Evolutionary conservation across 1,284 basidiomycete species (phyloP).

Genomic region (Tetrapyrgos nigripes): DNA sequence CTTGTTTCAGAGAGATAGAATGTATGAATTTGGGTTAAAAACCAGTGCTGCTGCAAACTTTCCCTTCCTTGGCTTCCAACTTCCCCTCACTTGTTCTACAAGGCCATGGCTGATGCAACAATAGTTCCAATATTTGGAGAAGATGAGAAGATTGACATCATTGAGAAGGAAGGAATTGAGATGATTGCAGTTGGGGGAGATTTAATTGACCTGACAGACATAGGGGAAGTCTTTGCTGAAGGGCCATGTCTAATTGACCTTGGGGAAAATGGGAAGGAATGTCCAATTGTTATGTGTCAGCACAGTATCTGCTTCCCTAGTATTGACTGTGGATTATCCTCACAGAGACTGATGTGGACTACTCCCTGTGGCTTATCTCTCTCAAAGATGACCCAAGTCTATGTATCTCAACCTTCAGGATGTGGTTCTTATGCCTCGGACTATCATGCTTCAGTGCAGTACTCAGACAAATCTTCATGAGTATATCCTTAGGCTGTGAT

Average conservation of each 20-base stretch:
- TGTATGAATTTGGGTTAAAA: no score
- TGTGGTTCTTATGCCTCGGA: conserved; percentile 54
- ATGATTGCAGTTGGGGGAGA: background rate
- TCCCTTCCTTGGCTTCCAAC: no score
- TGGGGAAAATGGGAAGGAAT: conserved; percentile 40
- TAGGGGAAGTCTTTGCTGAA: no score
- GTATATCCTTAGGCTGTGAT: conserved; percentile 25
- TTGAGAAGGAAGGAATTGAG: conserved; percentile 5
- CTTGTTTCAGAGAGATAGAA: no score
- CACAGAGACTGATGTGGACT: conserved; percentile 51
- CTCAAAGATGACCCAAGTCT: no score
- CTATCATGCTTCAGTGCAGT: conserved; percentile 62
- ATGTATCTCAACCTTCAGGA: conserved; percentile 49
- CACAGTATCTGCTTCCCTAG: background rate
- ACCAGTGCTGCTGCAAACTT: no score
- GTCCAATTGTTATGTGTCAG: conserved; percentile 26
- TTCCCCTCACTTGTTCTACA: no score
- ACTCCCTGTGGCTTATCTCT: conserved; percentile 54
- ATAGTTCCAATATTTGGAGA: no score
- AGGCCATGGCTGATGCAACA: no score
- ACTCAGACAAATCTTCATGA: conserved; percentile 63
- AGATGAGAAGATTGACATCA: no score
- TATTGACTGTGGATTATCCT: background rate
- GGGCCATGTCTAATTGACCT: conserved; percentile 38
- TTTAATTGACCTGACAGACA: conserved; percentile 6